Evolutionary conservation across 169 alveolate species (phyloP).

Genomic region (Eimeria zaria): DNA sequence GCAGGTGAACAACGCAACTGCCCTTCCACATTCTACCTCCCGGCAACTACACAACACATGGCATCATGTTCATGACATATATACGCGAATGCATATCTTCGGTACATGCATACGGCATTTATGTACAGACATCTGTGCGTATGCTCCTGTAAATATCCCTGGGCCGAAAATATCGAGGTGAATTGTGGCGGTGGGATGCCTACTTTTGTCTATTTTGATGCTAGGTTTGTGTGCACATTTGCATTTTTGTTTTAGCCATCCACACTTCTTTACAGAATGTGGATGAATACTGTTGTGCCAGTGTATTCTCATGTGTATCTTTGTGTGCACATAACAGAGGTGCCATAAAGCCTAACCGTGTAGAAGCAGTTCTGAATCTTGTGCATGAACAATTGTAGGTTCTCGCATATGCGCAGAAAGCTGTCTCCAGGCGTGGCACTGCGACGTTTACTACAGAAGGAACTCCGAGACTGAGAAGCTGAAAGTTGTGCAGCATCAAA

Average conservation of each 20-base stretch:
- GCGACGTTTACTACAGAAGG: slow-evolving; percentile 80
- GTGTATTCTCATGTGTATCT: background rate
- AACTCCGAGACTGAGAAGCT: slow-evolving; percentile 33
- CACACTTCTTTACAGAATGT: background rate
- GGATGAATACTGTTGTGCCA: background rate
- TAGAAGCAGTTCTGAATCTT: background rate
- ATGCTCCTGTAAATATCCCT: background rate
- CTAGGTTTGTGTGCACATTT: background rate
- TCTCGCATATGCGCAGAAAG: slow-evolving; percentile 78
- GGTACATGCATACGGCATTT: background rate
- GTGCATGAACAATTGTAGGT: background rate
- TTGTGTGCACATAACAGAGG: background rate
- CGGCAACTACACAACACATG: background rate
- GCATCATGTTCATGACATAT: background rate
- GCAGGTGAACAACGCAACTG: slow-evolving; percentile 63
- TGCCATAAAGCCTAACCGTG: background rate
- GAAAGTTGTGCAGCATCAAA: slow-evolving; percentile 40
- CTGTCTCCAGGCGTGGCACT: slow-evolving; percentile 82
- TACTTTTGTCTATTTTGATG: too few relatives aligned
- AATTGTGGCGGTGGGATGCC: background rate
- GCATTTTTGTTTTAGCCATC: background rate
- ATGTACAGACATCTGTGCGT: background rate
- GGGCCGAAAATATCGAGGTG: background rate
- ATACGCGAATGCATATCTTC: background rate
- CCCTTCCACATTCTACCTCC: background rate